These are phyloP conservation scores for Papilionanthe hybrid DNA, from an alignment of 116 monocot genomes.

Conservation along the genomic window DNA sequence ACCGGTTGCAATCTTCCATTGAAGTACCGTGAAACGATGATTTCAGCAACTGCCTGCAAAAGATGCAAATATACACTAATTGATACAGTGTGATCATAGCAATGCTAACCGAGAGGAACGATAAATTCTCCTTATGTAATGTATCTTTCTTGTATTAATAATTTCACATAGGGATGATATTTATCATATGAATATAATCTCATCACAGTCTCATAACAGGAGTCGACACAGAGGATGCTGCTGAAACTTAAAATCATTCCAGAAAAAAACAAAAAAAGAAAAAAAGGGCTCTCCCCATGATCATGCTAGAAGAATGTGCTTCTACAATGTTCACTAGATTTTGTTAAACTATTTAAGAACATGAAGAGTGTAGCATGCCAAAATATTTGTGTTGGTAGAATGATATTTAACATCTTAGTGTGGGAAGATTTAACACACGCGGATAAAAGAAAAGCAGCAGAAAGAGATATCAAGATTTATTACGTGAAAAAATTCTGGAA, in stretches of 20 bases:
- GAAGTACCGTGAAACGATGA: conserved; percentile 71
- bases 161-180: background rate
- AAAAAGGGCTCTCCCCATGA: conserved; percentile 29
- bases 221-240: background rate
- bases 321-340: conserved; percentile 59
- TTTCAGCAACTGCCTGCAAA: conserved; percentile 87
- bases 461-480: too few relatives aligned
- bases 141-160: background rate
- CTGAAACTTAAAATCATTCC: background rate
- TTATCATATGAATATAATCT: background rate
- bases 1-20: conserved; percentile 52
- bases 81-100: background rate
- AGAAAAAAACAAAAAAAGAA: background rate
- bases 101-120: background rate
- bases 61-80: background rate
- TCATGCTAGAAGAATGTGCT: conserved; percentile 76
- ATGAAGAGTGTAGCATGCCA: conserved; percentile 12
- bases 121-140: background rate
- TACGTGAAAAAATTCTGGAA: too few relatives aligned
- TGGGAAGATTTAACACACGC: too few relatives aligned
- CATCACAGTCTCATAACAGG: background rate
- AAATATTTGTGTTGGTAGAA: too few relatives aligned
- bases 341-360: conserved; percentile 71
- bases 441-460: too few relatives aligned
- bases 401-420: too few relatives aligned